Conservation (phyloP, 768 basidiomycete genomes). For the Termitomyces eurrhizus region DNA sequence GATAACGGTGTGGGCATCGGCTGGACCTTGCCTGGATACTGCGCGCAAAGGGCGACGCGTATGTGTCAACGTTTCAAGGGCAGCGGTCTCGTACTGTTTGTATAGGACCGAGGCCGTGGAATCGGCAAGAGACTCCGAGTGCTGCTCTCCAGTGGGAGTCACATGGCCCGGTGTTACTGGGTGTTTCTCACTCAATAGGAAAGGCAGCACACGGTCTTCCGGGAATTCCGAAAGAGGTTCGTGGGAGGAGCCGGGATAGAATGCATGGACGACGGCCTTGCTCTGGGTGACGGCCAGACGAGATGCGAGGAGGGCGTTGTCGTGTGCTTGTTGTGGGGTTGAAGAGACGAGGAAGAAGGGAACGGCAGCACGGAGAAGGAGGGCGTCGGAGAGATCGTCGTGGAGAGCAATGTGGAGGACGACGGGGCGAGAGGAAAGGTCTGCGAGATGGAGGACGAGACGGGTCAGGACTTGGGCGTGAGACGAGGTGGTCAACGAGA, state of each 20-base stretch:
- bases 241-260: slow-evolving; percentile 44
- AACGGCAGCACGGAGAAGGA: slow-evolving; percentile 73
- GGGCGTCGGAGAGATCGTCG: slow-evolving; percentile 68
- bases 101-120: slow-evolving; percentile 30
- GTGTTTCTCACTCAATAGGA: slow-evolving; percentile 48
- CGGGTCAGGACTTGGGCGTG: slow-evolving; percentile 49
- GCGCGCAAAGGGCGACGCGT: slow-evolving; percentile 61
- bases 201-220: slow-evolving; percentile 56
- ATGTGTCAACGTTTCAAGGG: slow-evolving; percentile 58
- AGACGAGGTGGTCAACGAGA: slow-evolving; percentile 55
- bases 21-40: slow-evolving; percentile 44
- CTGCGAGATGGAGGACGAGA: slow-evolving; percentile 66
- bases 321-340: slow-evolving; percentile 77
- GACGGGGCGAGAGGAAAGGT: slow-evolving; percentile 60
- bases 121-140: slow-evolving; percentile 19
- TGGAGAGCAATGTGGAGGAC: slow-evolving; percentile 68
- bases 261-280: slow-evolving; percentile 84
- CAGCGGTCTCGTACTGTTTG: slow-evolving; percentile 65
- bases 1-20: slow-evolving; percentile 61
- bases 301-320: slow-evolving; percentile 85
- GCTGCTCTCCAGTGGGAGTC: slow-evolving; percentile 10
- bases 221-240: slow-evolving; percentile 46
- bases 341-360: slow-evolving; percentile 82
- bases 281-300: slow-evolving; percentile 66
- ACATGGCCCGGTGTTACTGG: slow-evolving; percentile 30